Evolutionary conservation across 2,329 filamentous ascomycete species (phyloP).

Genomic region (Aspergillus fructus): DNA sequence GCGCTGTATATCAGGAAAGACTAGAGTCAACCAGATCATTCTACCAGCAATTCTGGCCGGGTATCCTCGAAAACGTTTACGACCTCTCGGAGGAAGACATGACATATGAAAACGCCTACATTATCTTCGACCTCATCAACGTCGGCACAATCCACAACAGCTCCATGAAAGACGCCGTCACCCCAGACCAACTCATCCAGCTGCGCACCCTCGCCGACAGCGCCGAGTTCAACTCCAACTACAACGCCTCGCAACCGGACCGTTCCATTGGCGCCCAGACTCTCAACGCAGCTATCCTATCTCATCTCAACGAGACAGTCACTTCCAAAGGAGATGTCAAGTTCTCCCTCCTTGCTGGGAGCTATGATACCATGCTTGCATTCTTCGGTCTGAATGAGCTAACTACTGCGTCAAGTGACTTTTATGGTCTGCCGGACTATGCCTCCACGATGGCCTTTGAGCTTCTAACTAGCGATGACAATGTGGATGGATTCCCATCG

Average conservation of each 20-base stretch:
- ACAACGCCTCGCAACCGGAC: constrained; percentile 57
- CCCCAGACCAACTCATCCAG: constrained; percentile 46
- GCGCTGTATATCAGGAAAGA: constrained; percentile 45
- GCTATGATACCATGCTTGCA: constrained; percentile 57
- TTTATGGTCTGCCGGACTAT: constrained; percentile 74
- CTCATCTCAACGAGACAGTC: constrained; percentile 41
- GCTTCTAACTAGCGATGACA: constrained; percentile 51
- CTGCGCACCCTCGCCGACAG: constrained; percentile 69
- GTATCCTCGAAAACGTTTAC: constrained; percentile 43
- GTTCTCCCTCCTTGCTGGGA: constrained; percentile 55
- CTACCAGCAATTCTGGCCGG: constrained; percentile 49
- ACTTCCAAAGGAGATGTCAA: constrained; percentile 31
- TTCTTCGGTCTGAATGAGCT: constrained; percentile 60
- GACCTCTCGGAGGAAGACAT: constrained; percentile 48
- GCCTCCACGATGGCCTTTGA: constrained; percentile 78
- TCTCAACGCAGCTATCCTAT: constrained; percentile 61
- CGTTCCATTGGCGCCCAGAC: constrained; percentile 55
- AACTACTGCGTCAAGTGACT: constrained; percentile 52
- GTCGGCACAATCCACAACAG: constrained; percentile 60
- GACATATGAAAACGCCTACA: constrained; percentile 59
- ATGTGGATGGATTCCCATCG: constrained; percentile 39
- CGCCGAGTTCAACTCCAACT: constrained; percentile 78
- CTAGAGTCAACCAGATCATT: constrained; percentile 49
- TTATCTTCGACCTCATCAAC: constrained; percentile 62
- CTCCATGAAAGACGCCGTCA: constrained; percentile 11